Conservation (phyloP, 176 grass and related monocot genomes). For the Panicum miliaceum region DNA sequence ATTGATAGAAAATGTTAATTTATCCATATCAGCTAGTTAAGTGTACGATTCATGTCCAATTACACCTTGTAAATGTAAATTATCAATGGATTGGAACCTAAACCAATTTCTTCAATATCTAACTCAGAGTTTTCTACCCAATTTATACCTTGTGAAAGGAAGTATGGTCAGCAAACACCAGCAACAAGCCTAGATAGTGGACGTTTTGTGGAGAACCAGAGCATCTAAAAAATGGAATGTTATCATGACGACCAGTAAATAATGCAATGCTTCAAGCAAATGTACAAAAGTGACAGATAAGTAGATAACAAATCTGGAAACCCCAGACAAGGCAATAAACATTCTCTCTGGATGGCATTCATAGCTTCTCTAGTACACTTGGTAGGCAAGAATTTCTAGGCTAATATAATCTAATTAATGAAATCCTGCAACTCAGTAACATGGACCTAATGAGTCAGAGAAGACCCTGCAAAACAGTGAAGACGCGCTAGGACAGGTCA, state of each 20-base stretch:
- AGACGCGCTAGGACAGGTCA: neutral
- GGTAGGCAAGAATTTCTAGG: conserved; percentile 1
- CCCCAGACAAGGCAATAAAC: neutral
- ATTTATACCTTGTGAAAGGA: neutral
- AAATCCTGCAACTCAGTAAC: neutral
- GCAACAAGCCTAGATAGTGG: neutral
- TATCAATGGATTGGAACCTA: neutral
- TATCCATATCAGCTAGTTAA: neutral
- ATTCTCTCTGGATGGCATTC: neutral
- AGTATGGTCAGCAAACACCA: neutral
- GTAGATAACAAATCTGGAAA: neutral
- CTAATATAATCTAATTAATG: neutral
- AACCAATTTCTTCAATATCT: neutral
- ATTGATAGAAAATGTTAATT: neutral
- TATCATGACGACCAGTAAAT: neutral
- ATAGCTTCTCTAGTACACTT: neutral
- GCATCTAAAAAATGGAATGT: neutral
- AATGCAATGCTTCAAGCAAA: neutral
- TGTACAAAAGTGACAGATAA: neutral
- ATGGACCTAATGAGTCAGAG: neutral
- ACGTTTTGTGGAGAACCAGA: neutral
- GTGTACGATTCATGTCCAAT: neutral
- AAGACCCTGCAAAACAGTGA: neutral
- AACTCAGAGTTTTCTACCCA: neutral
- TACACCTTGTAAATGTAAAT: neutral